Evolutionary conservation across 208 protist genomes (phyloP).

Genomic region (Trypanosoma platydactyli): DNA sequence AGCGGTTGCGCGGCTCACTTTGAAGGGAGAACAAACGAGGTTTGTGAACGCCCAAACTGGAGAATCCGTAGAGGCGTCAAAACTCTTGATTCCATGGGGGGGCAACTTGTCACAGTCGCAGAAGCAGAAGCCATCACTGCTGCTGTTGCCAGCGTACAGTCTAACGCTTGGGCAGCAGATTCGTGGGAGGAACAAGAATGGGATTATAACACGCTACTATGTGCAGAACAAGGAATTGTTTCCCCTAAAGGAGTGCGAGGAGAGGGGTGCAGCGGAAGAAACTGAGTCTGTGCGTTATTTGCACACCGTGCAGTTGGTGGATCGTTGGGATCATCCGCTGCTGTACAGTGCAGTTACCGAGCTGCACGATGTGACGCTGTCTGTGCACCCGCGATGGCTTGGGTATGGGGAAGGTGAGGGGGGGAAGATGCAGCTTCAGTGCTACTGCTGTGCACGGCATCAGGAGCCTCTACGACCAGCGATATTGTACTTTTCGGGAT

Average conservation of each 20-base stretch:
- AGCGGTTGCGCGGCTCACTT: not conserved
- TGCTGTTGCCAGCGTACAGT: constrained; percentile 59
- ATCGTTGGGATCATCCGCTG: constrained; percentile 52
- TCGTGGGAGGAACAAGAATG: constrained; percentile 3
- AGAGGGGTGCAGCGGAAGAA: not conserved
- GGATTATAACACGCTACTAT: constrained; percentile 36
- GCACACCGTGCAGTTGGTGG: constrained; percentile 56
- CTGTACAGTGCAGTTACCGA: constrained; percentile 27
- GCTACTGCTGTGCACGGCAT: constrained; percentile 56
- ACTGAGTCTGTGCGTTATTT: constrained; percentile 28
- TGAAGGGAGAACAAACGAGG: constrained; percentile 21
- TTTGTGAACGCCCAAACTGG: constrained; percentile 51
- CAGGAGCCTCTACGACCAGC: constrained; percentile 48
- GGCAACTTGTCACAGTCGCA: too few relatives aligned
- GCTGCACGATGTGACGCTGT: constrained; percentile 17
- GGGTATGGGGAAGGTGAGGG: not conserved
- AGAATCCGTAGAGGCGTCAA: constrained; percentile 17
- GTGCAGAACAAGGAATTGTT: constrained; percentile 55
- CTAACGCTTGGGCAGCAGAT: constrained; percentile 79
- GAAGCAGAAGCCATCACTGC: too few relatives aligned
- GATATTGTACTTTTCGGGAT: constrained; percentile 31
- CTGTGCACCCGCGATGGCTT: constrained; percentile 10
- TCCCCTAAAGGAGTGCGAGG: not conserved
- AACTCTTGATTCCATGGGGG: not conserved
- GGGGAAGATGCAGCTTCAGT: constrained; percentile 20